Evolutionary conservation across 306 rosid genomes (phyloP).

Genomic region (Ormosia semicastrata): DNA sequence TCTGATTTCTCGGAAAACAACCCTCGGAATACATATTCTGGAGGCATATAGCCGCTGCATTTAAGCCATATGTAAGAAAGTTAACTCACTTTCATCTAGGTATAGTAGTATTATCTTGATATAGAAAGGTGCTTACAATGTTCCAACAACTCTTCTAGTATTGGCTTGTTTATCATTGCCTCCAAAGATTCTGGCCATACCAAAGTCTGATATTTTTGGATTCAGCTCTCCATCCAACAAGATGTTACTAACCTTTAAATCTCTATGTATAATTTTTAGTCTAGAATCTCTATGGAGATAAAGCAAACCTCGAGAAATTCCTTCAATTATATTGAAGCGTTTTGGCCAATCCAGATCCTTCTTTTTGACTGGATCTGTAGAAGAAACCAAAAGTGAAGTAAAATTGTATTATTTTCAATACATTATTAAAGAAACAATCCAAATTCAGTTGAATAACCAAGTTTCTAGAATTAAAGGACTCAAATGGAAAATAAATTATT

Average conservation of each 20-base stretch:
- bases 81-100: too few species aligned
- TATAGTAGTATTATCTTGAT: too few species aligned
- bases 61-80: too few species aligned
- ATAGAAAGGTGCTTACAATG: constrained; percentile 12
- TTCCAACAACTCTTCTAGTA: constrained; percentile 32
- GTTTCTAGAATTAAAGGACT: too few species aligned
- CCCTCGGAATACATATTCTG: constrained; percentile 17
- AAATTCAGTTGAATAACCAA: too few species aligned
- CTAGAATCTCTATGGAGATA: constrained; percentile 29
- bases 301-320: constrained; percentile 16
- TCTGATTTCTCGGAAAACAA: constrained; percentile 29
- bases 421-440: too few species aligned
- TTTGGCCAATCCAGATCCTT: constrained; percentile 18
- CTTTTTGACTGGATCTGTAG: neutral
- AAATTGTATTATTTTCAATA: too few species aligned
- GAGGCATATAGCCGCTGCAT: constrained; percentile 33
- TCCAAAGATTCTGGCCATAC: constrained; percentile 19
- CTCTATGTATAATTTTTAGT: constrained; percentile 19
- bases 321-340: constrained; percentile 23
- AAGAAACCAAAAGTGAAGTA: neutral
- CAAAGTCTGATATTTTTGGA: constrained; percentile 33
- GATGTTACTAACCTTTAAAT: constrained; percentile 19
- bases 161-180: neutral
- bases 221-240: constrained; percentile 12
- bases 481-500: too few species aligned